Conservation (phyloP, 2,329 filamentous ascomycete species). For the Phialocephala subalpina region DNA sequence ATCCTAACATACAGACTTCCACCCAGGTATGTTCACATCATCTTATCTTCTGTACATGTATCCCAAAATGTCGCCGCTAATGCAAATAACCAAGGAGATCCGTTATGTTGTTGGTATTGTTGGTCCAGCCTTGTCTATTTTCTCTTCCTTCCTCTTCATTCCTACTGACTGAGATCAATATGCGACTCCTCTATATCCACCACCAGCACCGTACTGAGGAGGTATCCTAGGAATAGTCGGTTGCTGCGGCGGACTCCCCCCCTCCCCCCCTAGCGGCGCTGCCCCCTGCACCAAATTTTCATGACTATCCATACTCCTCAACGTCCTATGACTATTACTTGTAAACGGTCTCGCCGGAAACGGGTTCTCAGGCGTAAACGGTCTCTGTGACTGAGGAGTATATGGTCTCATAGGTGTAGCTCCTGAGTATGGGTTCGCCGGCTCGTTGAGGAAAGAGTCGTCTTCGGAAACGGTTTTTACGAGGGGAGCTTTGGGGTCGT, state of each 20-base stretch:
- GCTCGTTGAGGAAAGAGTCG: conserved; percentile 41
- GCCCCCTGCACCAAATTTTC: conserved; percentile 38
- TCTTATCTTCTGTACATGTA: conserved; percentile 3
- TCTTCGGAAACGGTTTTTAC: conserved; percentile 26
- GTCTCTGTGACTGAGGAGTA: conserved; percentile 19
- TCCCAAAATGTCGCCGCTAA: conserved; percentile 13
- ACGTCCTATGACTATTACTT: conserved; percentile 17
- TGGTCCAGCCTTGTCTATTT: conserved; percentile 16
- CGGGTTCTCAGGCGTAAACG: neutral
- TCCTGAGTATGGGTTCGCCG: conserved; percentile 40
- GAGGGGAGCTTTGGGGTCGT: conserved; percentile 35
- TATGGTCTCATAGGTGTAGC: conserved; percentile 33
- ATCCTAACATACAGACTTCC: neutral
- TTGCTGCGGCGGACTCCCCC: conserved; percentile 29
- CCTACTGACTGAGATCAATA: conserved; percentile 29
- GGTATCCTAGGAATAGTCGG: conserved; percentile 29
- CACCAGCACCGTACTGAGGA: conserved; percentile 22
- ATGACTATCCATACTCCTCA: conserved; percentile 25
- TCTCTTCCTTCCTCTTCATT: conserved; percentile 15
- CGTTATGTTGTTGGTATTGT: conserved; percentile 21
- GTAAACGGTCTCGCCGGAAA: conserved; percentile 12
- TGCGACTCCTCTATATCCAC: conserved; percentile 38
- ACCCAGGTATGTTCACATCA: conserved; percentile 3
- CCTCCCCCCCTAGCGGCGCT: conserved; percentile 37
- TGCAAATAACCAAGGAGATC: conserved; percentile 29